Evolutionary conservation across 2,329 filamentous ascomycete genomes (phyloP).

Genomic region (Fusarium liriodendri): DNA sequence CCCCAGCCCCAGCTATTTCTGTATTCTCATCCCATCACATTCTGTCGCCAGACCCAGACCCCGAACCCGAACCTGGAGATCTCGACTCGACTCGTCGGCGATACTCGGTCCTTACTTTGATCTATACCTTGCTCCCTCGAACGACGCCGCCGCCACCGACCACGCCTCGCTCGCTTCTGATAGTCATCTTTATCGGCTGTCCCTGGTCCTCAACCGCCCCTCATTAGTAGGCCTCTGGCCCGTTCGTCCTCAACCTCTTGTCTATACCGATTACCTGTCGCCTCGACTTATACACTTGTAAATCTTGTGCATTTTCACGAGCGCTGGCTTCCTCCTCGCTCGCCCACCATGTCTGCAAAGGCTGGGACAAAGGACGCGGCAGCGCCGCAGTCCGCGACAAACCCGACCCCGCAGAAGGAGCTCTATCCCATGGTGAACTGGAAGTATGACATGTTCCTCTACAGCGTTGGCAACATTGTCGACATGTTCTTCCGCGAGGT

Average conservation of each 20-base stretch:
- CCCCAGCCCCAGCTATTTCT: slow-evolving; percentile 35
- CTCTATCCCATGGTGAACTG: slow-evolving; percentile 77
- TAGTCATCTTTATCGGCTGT: neutral
- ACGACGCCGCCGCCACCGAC: neutral
- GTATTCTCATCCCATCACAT: slow-evolving; percentile 16
- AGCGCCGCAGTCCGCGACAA: slow-evolving; percentile 40
- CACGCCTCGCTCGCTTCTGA: neutral
- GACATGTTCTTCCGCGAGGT: slow-evolving; percentile 99
- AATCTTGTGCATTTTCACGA: slow-evolving; percentile 4
- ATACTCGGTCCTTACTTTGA: slow-evolving; percentile 7
- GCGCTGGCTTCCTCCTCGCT: slow-evolving; percentile 18
- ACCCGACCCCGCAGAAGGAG: slow-evolving; percentile 58
- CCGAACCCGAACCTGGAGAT: neutral
- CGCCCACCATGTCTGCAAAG: slow-evolving; percentile 35
- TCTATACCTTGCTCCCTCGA: slow-evolving; percentile 11
- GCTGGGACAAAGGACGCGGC: slow-evolving; percentile 40
- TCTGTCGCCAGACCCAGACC: neutral
- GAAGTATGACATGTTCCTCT: slow-evolving; percentile 83
- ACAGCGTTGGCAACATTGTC: slow-evolving; percentile 82
- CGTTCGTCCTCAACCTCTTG: slow-evolving; percentile 22
- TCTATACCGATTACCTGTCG: slow-evolving; percentile 8
- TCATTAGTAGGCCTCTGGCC: slow-evolving; percentile 11
- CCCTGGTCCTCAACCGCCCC: slow-evolving; percentile 25
- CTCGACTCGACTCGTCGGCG: neutral
- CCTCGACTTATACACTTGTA: neutral